Evolutionary conservation across 176 grass and related monocot genomes (phyloP), one percentile per base, ranked within the genome.

Genomic region (Bothriochloa decipiens): DNA sequence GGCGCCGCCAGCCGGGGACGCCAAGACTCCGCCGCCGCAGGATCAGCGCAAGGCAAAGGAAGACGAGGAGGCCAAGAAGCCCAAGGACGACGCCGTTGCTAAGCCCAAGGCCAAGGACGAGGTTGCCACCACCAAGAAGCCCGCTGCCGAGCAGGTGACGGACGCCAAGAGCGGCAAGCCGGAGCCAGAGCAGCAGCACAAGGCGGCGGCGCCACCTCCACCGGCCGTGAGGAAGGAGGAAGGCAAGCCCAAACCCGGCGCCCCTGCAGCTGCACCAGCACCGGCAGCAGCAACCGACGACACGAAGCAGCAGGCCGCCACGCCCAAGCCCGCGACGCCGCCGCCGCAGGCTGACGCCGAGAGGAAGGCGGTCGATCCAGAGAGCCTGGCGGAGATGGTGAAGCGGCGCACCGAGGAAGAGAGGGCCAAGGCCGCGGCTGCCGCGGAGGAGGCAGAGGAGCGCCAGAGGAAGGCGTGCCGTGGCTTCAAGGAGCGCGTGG

Each of bases 401-500:
- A 81, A 25, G 49, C 61, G 29, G 37, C 71, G 7, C 11, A n/a
- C 27, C 16, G 37, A 79, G 68, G 84, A 83, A 47, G 74, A 73
- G 33, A 18, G 6, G 4, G 74, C 58, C 18, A 50, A 67, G 46
- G 73, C 65, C 0, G 66, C 63, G 3, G 50, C 66, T 4, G 55
- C 68, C 3, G 82, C 53, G 0, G 52, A 26, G 26, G 77, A 33
- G 12, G 35, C 35, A 3, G 40, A 15, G 7, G 71, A 65, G 50
- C 22, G 4, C 11, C 46, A 62, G 75, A 75, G 58, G 62, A 1
- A 62, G 23, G 58, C 20, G 3, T 3, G 13, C 23, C 50, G 50
- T 20, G 25, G 65, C 26, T 78, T 81, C 75, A 87, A 27, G 70
- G 68, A 79, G 29, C 74, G 79, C 35, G 42, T 85, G 20, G 15